phyloP scores from a whole-genome alignment of 352 stramenopile genomes.

The Pythium brassicae region DNA sequence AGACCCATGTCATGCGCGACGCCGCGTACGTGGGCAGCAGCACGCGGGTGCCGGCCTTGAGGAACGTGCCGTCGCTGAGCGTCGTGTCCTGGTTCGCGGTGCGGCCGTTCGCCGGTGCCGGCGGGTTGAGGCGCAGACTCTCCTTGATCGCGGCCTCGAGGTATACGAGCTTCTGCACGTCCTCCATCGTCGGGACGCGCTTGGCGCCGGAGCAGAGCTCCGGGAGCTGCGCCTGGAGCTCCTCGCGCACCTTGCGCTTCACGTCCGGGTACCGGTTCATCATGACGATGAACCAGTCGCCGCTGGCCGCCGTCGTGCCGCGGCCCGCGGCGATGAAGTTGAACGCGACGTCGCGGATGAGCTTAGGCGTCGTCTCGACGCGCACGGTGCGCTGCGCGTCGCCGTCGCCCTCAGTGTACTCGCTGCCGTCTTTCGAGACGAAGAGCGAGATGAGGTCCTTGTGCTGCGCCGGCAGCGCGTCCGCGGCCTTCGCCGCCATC shows the following conservation, averaged over 20 bases:
- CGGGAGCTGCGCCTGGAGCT: constrained; percentile 35
- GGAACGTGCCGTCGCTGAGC: constrained; percentile 58
- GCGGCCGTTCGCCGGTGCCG: constrained; percentile 46
- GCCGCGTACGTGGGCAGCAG: constrained; percentile 52
- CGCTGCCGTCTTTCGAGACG: constrained; percentile 29
- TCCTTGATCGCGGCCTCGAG: constrained; percentile 61
- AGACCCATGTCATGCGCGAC: constrained; percentile 46
- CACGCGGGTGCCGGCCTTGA: constrained; percentile 44
- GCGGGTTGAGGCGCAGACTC: constrained; percentile 59
- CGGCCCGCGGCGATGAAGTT: constrained; percentile 69
- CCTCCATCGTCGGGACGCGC: constrained; percentile 27
- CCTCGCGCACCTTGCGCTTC: constrained; percentile 37
- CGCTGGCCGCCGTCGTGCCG: constrained; percentile 57
- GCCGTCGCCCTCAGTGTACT: constrained; percentile 18
- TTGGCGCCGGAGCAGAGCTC: constrained; percentile 21
- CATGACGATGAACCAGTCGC: constrained; percentile 75
- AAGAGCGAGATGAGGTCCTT: constrained; percentile 41
- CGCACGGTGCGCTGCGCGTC: constrained; percentile 5
- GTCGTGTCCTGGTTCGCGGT: constrained; percentile 41
- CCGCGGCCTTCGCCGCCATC: constrained; percentile 20
- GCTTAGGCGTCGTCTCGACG: constrained; percentile 19
- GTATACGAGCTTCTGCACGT: constrained; percentile 53
- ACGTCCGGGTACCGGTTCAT: constrained; percentile 53
- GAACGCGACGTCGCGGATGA: constrained; percentile 66
- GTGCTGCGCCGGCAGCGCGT: constrained; percentile 1